These are phyloP conservation scores for Neopestalotiopsis sp. DNA, from an alignment of 2,329 filamentous ascomycete species.

Conservation along the genomic window DNA sequence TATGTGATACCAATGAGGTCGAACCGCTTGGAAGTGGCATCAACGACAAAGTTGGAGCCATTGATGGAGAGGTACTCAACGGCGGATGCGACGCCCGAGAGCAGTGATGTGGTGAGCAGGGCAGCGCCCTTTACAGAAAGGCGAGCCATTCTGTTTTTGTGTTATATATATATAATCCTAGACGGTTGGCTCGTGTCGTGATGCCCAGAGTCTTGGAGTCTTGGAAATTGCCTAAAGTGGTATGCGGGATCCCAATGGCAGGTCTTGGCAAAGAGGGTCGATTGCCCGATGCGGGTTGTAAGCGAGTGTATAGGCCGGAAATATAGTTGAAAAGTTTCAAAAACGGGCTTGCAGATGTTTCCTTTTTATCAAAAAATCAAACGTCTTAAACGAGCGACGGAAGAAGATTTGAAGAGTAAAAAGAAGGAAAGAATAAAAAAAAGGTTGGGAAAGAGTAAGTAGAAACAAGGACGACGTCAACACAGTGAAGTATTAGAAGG, in stretches of 20 bases:
- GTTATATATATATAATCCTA: background rate
- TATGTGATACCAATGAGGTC: constrained; percentile 69
- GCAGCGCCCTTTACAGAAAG: constrained; percentile 7
- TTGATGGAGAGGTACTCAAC: constrained; percentile 28
- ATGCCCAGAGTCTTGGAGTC: constrained; percentile 8
- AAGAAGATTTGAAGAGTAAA: constrained; percentile 3
- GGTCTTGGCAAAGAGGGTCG: constrained; percentile 15
- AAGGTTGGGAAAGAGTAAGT: background rate
- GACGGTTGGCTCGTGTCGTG: constrained; percentile 6
- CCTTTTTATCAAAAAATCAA: background rate
- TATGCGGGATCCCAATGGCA: constrained; percentile 9
- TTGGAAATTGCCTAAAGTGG: constrained; percentile 13
- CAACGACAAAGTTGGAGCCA: constrained; percentile 52
- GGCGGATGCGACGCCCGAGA: constrained; percentile 7
- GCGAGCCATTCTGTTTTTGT: background rate
- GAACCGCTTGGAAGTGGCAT: constrained; percentile 61
- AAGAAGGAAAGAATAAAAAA: background rate
- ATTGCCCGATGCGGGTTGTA: background rate
- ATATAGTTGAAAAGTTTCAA: background rate
- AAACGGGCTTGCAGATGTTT: background rate
- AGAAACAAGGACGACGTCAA: background rate
- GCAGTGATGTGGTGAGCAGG: constrained; percentile 2
- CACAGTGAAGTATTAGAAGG: constrained; percentile 7
- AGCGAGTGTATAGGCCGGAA: background rate
- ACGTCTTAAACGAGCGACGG: constrained; percentile 10